Evolutionary conservation across 2,329 filamentous ascomycete genomes (phyloP).

Genomic region (Xylariaceae sp.): DNA sequence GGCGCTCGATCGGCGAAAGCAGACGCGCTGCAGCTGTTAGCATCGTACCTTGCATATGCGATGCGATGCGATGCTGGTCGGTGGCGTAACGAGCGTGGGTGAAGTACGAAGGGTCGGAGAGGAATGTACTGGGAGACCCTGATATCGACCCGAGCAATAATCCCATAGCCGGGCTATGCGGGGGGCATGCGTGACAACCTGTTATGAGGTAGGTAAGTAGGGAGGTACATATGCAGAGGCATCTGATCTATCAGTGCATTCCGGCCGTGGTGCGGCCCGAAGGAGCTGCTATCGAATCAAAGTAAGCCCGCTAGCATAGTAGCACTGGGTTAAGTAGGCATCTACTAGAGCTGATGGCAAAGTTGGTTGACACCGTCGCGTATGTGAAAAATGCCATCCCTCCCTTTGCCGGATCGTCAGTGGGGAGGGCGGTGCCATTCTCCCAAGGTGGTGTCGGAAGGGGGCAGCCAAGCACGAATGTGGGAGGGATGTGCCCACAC

Average conservation of each 20-base stretch:
- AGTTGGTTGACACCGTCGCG: constrained; percentile 2
- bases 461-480: too few species aligned
- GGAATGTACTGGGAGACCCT: too few species aligned
- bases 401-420: constrained; percentile 2
- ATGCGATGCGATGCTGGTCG: constrained; percentile 3
- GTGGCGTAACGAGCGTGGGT: constrained; percentile 7
- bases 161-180: too few species aligned
- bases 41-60: constrained; percentile 27
- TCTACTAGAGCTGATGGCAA: constrained; percentile 1
- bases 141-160: too few species aligned
- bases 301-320: not conserved
- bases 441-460: not conserved
- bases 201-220: too few species aligned
- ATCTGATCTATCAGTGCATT: too few species aligned
- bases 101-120: constrained; percentile 3
- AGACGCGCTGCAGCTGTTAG: constrained; percentile 10
- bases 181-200: too few species aligned
- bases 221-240: too few species aligned
- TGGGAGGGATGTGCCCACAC: not conserved
- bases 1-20: constrained; percentile 20
- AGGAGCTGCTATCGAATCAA: too few species aligned
- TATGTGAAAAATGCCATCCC: not conserved
- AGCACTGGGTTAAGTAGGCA: not conserved
- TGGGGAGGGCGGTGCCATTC: too few species aligned
- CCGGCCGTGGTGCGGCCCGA: too few species aligned